Evolutionary conservation across 805 yeast species (phyloP).

Genomic region (Candida ulmi): DNA sequence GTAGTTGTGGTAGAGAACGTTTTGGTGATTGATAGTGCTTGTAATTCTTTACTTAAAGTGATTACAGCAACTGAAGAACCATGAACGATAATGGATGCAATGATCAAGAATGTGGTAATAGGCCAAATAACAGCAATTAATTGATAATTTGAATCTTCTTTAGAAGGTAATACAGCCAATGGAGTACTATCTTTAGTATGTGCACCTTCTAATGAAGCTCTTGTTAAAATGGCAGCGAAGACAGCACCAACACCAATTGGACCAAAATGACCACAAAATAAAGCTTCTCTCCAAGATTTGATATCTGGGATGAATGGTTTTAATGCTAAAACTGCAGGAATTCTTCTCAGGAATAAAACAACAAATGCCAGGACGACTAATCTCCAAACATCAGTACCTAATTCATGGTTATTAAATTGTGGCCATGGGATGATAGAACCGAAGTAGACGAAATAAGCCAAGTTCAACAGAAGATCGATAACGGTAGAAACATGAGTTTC

Average conservation of each 20-base stretch:
- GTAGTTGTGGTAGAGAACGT: slow-evolving; percentile 72
- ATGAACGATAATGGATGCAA: slow-evolving; percentile 64
- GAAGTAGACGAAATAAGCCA: slow-evolving; percentile 82
- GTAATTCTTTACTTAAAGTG: slow-evolving; percentile 77
- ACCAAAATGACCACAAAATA: slow-evolving; percentile 93
- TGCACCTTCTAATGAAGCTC: slow-evolving; percentile 58
- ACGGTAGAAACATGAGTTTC: slow-evolving; percentile 86
- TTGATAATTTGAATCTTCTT: slow-evolving; percentile 47
- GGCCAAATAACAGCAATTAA: slow-evolving; percentile 75
- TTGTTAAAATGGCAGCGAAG: slow-evolving; percentile 75
- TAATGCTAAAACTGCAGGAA: slow-evolving; percentile 73
- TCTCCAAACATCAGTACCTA: slow-evolving; percentile 78
- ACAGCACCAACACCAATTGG: slow-evolving; percentile 95
- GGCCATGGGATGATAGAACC: slow-evolving; percentile 92
- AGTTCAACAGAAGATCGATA: slow-evolving; percentile 77
- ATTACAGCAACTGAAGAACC: slow-evolving; percentile 10
- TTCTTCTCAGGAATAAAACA: slow-evolving; percentile 67
- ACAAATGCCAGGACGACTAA: slow-evolving; percentile 69
- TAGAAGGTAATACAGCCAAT: slow-evolving; percentile 39
- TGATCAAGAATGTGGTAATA: slow-evolving; percentile 68
- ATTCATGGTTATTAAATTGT: slow-evolving; percentile 51
- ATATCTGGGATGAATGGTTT: slow-evolving; percentile 84
- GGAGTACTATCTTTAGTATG: slow-evolving; percentile 53
- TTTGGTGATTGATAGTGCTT: slow-evolving; percentile 90
- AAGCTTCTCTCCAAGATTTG: slow-evolving; percentile 88